Base-by-base conservation (phyloP, 2,329 filamentous ascomycete species). In the Fusarium begoniae region DNA sequence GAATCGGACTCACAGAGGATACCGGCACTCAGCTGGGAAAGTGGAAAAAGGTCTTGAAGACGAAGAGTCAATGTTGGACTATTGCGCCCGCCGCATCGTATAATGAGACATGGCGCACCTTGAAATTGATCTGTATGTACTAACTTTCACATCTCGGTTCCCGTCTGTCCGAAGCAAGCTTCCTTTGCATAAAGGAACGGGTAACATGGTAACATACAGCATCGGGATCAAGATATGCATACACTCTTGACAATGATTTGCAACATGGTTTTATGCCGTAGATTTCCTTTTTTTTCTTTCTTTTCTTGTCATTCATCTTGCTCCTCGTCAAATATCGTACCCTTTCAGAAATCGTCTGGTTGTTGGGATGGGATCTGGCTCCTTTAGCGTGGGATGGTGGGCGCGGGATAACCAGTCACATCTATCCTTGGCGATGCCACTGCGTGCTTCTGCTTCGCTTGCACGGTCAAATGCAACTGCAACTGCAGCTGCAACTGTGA, bases 351-450 rank as follows among this genome's bases (percentile, higher is more conserved):
- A 20, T 67, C 32, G 50, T 63, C 50, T 26, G 55, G 10, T 53
- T 58, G 50, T 66, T 66, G 70, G 60, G 65, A 50, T 59, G 67
- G 60, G 61, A 50, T 70, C 37, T 28, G 35, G 51, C 35, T 55
- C 35, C 51, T 40, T 51, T 71, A 66, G 69, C 51, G 69, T 50
- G 56, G 66, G 51, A 56, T 68, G 55, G 66, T 69, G 57, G 64
- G 13, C 44, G 50, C 37, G 41, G 62, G 59, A 64, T 44, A 71
- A 41, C 71, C 71, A 74, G 54, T 74, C 58, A 74, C 35, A 38
- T 24, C 38, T 22, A 44, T 30, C 43, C 67, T 74, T 74, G 71
- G 72, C 72, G 51, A 67, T 71, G 63, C 66, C 71, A 57, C 50
- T 38, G 67, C 63, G 55, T 62, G 55, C 61, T 28, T 74, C 60